Base-by-base conservation (phyloP, 805 yeast genomes). In the Henningerozyma blattae region DNA sequence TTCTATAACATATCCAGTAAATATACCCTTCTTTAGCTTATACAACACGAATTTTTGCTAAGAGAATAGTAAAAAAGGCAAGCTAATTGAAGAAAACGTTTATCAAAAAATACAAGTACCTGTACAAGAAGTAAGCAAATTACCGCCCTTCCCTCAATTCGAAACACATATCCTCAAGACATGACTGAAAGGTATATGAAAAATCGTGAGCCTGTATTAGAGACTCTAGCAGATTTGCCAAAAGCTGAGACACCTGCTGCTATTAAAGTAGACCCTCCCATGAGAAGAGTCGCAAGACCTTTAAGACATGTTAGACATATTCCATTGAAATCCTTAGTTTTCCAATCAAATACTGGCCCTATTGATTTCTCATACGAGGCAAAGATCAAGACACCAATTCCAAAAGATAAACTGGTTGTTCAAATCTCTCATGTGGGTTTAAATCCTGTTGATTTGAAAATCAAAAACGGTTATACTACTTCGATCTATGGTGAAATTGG, bases 371-470 rank as follows among this genome's bases (percentile, higher is more conserved):
- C 72, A 24, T 75, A 75, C 49, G 70, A 70, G 41, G 67, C 70
- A 42, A 65, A 64, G 27, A 63, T 70, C 31, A 64, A 64, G 19
- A 46, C 66, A 16, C 81, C 78, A 3, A 56, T 75, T 31, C 55
- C 62, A 6, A 49, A 62, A 20, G 61, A 63, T 44, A 64, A 65
- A 33, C 47, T 80, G 4, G 59, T 80, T 15, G 72, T 82, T 10
- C 70, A 76, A 42, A 72, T 78, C 17, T 59, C 61, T 30, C 70
- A 70, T 37, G 75, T 72, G 1, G 71, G 79, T 1, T 57, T 82
- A 26, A 77, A 76, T 45, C 81, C 89, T 3, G 62, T 70, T 32
- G 93, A 81, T 47, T 47, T 76, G 43, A 66, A 75, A 37, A 70
- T 78, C 34, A 62, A 71, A 47, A 70, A 73, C 46, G 67, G 72